Conservation (phyloP, 106 monocot species). For the Allium sativum region DNA sequence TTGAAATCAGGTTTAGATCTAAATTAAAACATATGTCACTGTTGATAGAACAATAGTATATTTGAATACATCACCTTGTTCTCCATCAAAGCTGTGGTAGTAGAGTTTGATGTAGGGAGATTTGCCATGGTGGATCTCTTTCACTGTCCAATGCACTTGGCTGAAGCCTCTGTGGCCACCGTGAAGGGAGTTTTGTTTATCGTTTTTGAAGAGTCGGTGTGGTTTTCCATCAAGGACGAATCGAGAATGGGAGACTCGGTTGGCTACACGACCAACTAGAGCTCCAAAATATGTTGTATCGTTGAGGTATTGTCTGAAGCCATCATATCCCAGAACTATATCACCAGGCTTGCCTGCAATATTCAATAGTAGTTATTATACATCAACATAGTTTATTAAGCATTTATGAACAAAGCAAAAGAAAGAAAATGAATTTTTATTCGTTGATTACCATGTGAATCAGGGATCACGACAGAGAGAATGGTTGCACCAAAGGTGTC, state of each 20-base stretch:
- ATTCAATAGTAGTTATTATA: not conserved
- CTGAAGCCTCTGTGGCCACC: constrained; percentile 76
- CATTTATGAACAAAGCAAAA: not conserved
- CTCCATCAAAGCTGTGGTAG: constrained; percentile 6
- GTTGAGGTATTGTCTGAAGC: constrained; percentile 32
- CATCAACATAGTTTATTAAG: not conserved
- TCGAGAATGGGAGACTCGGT: constrained; percentile 25
- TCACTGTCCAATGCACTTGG: constrained; percentile 46
- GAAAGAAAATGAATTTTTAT: not conserved
- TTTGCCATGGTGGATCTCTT: constrained; percentile 32
- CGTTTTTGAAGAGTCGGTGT: constrained; percentile 28
- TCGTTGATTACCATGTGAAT: constrained; percentile 41
- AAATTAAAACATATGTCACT: too few relatives aligned
- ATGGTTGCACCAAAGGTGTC: constrained; percentile 84
- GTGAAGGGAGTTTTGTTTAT: constrained; percentile 38
- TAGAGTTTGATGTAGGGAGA: constrained; percentile 50
- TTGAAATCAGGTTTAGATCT: too few relatives aligned
- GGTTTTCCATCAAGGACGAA: constrained; percentile 28
- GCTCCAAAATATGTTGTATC: constrained; percentile 51
- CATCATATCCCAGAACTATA: constrained; percentile 48
- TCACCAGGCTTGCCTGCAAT: constrained; percentile 63
- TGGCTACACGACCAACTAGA: constrained; percentile 53
- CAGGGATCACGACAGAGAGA: constrained; percentile 65
- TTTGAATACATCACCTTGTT: not conserved
- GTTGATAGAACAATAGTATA: too few relatives aligned